A percentile compares a stretch with the other conserved stretches of the same genome.
Evolutionary conservation across 345 rosid genomes (phyloP).

Genomic region (Salix brachista): DNA sequence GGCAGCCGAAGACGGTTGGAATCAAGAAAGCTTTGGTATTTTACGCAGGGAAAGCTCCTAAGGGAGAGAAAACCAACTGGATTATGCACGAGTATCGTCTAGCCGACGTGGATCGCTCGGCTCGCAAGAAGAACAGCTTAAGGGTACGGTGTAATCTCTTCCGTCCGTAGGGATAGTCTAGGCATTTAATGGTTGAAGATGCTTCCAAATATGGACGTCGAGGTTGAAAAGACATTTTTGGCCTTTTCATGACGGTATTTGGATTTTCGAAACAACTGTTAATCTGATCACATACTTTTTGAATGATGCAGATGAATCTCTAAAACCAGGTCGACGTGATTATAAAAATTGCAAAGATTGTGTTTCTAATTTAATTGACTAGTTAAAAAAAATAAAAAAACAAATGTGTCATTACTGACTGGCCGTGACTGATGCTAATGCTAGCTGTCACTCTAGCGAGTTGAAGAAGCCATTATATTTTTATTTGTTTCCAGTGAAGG

Average conservation of each 20-base stretch:
- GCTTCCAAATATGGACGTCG: background rate
- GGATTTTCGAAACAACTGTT: background rate
- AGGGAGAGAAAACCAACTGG: conserved; percentile 94
- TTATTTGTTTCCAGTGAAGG: background rate
- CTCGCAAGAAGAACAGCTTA: conserved; percentile 73
- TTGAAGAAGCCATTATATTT: background rate
- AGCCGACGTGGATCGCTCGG: conserved; percentile 85
- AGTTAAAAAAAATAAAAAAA: too few relatives aligned
- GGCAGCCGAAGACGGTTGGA: conserved; percentile 68
- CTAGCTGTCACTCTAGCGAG: background rate
- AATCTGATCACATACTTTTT: background rate
- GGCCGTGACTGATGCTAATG: background rate
- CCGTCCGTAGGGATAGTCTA: background rate
- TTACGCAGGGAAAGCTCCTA: conserved; percentile 82
- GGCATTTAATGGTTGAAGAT: conserved; percentile 1
- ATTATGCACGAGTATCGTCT: conserved; percentile 97
- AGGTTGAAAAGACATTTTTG: conserved; percentile 13
- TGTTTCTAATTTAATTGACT: background rate
- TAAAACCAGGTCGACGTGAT: background rate
- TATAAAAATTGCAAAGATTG: background rate
- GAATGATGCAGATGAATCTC: background rate
- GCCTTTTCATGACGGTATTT: background rate
- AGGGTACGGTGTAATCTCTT: conserved; percentile 45
- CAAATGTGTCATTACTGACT: background rate
- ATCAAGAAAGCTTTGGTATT: conserved; percentile 91